These are phyloP conservation scores for Geosiphon pyriformis DNA, from an alignment of 192 early-diverging fungal genomes.

Conservation along the genomic window DNA sequence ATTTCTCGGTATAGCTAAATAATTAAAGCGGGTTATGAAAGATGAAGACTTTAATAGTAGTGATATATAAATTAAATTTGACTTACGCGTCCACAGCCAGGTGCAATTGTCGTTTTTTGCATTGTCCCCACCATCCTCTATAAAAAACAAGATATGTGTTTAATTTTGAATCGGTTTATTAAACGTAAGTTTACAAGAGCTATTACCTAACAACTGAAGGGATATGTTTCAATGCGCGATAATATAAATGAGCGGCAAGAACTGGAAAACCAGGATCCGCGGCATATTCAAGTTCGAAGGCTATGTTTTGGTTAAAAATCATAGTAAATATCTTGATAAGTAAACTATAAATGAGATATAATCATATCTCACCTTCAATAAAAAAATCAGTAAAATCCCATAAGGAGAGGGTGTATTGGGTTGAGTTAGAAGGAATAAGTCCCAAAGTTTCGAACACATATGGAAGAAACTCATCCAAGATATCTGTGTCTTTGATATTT, in stretches of 20 bases:
- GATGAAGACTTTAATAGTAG: neutral
- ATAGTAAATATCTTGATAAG: neutral
- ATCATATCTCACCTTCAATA: conserved; percentile 45
- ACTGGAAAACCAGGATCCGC: conserved; percentile 55
- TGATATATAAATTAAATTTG: neutral
- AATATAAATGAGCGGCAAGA: conserved; percentile 73
- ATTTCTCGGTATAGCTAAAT: conserved; percentile 63
- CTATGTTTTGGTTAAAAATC: conserved; percentile 22
- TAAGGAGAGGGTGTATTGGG: conserved; percentile 58
- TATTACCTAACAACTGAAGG: conserved; percentile 61
- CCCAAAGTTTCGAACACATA: conserved; percentile 61
- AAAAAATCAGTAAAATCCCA: conserved; percentile 67
- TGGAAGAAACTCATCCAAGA: conserved; percentile 50
- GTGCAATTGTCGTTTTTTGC: conserved; percentile 69
- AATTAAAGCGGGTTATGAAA: neutral
- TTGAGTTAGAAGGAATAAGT: conserved; percentile 28
- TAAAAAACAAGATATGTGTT: neutral
- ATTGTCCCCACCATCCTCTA: conserved; percentile 72
- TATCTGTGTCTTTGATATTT: conserved; percentile 51
- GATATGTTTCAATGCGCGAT: conserved; percentile 48
- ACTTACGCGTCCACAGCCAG: conserved; percentile 63
- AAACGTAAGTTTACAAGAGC: neutral
- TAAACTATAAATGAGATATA: conserved; percentile 2
- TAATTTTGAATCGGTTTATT: no score
- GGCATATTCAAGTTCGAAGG: conserved; percentile 35